Evolutionary conservation across 345 rosid species (phyloP), one percentile per base, ranked within the genome.

Genomic region (Nephelium lappaceum): DNA sequence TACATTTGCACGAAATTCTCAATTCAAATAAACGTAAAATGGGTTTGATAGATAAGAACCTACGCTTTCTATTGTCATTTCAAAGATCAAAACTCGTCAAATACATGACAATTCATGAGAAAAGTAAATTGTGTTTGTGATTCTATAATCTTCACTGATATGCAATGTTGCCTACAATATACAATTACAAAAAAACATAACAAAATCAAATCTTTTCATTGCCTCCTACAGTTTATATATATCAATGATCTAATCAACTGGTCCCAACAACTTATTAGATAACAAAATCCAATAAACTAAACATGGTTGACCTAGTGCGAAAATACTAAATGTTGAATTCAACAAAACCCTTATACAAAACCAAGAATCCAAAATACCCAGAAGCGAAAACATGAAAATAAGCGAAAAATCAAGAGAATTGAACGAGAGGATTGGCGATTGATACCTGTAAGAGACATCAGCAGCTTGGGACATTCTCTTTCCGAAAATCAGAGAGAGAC

Each of bases 391-490:
- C 23, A 49, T 8, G n/a, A 49, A 21, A 51, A 43, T 19, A 16
- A 45, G 31, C 18, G 53, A 67, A 19, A 24, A 14, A 65, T 58
- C 18, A 2, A 11, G 5, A 27, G 11, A 58, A 6, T 18, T 4
- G 0, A 38, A 0, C 0, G 27, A 15, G 38, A 43, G 58, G 18
- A 5, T 45, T 16, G n/a, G 38, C 49, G 41, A 49, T 43, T 67
- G 21, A 18, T 58, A 89, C 92, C 92, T 85, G 79, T 87, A 87
- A 67, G 90, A 82, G 82, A 87, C 81, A 64, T 79, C 86, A 84
- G 83, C 86, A 84, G 83, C 70, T 86, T 83, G 90, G 88, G 87
- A 86, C 89, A 86, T 86, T 77, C 81, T 76, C 73, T 43, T 24
- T 65, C 62, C 24, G 66, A 73, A n/a, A 58, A 82, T 84, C 80